Percentiles rank a stretch among this genome's conserved stretches.
Evolutionary conservation across 495 filamentous ascomycete genomes (phyloP).

Genomic region (Thermothielavioides terrestris): DNA sequence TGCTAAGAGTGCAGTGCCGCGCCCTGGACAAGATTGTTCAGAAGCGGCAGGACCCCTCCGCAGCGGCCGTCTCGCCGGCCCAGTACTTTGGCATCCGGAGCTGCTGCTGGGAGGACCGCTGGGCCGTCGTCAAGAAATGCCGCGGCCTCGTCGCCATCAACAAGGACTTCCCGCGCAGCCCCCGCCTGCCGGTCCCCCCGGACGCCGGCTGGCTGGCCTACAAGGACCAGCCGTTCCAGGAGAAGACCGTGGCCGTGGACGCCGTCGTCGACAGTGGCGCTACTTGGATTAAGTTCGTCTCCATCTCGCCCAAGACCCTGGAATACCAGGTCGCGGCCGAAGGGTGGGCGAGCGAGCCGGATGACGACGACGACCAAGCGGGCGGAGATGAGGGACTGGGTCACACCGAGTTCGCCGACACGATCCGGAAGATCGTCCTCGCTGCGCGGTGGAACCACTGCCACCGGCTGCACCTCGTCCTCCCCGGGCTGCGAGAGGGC

Average conservation of each 20-base stretch:
- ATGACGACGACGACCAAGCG: slow-evolving; percentile 7
- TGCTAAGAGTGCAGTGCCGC: slow-evolving; percentile 25
- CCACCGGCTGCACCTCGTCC: slow-evolving; percentile 20
- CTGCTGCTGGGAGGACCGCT: slow-evolving; percentile 26
- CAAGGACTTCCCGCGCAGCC: slow-evolving; percentile 26
- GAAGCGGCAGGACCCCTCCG: slow-evolving; percentile 5
- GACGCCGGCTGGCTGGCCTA: slow-evolving; percentile 19
- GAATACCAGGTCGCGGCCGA: slow-evolving; percentile 25
- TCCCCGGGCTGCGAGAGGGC: slow-evolving; percentile 20
- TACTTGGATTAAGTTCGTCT: slow-evolving; percentile 28
- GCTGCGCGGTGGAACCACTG: slow-evolving; percentile 30
- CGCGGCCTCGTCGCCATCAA: slow-evolving; percentile 24
- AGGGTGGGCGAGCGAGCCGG: slow-evolving; percentile 23
- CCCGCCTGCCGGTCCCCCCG: slow-evolving; percentile 10
- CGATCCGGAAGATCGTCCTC: slow-evolving; percentile 19
- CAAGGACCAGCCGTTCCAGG: slow-evolving; percentile 22
- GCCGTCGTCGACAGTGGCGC: slow-evolving; percentile 27
- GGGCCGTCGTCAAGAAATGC: slow-evolving; percentile 25
- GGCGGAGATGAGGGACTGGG: slow-evolving; percentile 10
- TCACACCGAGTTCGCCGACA: slow-evolving; percentile 23
- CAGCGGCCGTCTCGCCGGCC: slow-evolving; percentile 12
- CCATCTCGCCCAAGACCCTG: slow-evolving; percentile 19
- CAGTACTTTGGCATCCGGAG: slow-evolving; percentile 23
- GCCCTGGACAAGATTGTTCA: slow-evolving; percentile 20
- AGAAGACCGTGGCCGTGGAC: slow-evolving; percentile 19